Base-by-base conservation (phyloP, 192 early-diverging fungal species). In the Pecoramyces ruminantium region DNA sequence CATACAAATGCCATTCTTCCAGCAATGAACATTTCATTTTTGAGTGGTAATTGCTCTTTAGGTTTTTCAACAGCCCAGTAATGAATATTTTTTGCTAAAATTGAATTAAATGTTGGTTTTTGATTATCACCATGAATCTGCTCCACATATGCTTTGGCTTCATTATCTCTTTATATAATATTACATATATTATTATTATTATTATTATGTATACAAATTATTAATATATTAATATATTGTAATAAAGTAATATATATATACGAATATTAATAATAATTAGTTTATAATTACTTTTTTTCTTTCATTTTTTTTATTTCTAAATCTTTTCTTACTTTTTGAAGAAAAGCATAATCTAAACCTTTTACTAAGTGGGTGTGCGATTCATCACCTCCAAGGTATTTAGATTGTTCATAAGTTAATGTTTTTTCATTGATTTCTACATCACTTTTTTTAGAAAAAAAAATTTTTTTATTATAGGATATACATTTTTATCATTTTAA, bases 321-420 rank as follows among this genome's bases (percentile, higher is more conserved):
- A 4, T 67, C 51, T 18, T 77, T 86, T 28, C 92, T 86, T 11
- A 93, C 87, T 84, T 93, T 93, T 78, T 92, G 84, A 25, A 97
- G 86, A 11, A 97, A 87, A 16, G 93, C 88, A 87, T 86, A 96
- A 84, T 97, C 96, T 5, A 97, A 86, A 29, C 96, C 96, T 79
- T 96, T 97, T 28, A 97, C 96, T 78, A 97, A 83, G 87, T 97
- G 96, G 8, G 96, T 96, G 81, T 93, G 95, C 29, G 92, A 87
- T 16, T 87, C 82, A 85, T 95, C 94, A 58, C 96, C 96, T 79
- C 95, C 96, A 27, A 97, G 85, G 81, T 90, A 96, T 84, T 97
- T 97, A 78, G 92, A 94, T 82, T 94, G 93, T 82, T 95, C 91
- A 58, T 39, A 39, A 0, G 51, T 67, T 67, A 67, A 67, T 21